Base-by-base conservation (phyloP, 805 yeast species). In the Zygoascus ofunaensis region DNA sequence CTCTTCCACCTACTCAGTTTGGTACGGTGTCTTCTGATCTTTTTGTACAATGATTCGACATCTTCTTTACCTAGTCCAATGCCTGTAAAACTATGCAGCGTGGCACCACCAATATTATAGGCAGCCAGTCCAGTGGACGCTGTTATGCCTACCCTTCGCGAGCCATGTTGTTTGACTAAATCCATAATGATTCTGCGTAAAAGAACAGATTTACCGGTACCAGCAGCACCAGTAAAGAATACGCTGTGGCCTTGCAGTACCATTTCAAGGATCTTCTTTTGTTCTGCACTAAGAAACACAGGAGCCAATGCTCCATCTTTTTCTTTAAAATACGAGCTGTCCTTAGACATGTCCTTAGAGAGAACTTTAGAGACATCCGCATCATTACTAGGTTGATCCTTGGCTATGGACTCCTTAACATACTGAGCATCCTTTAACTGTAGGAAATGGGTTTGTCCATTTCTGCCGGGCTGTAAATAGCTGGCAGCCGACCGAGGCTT, bases 81-180 rank as follows among this genome's bases (percentile, higher is more conserved):
- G 0, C 94, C 90, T 0, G 94, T 73, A 69, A 82, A 86, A 52
- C 84, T 71, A 60, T 87, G 94, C 19, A 90, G 66, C 0, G 98
- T 90, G 24, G 73, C 75, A 21, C 98, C 98, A 1, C 89, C 94
- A 55, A 90, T 82, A 55, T 85, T 87, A 37, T 83, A 78, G 0
- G 96, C 97, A 0, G 98, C 98, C 49, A 92, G 65, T 0, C 97
- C 98, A 0, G 98, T 92, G 0, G 97, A 85, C 0, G 97, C 97
- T 0, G 97, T 85, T 3, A 92, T 78, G 0, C 94, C 95, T 2
- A 90, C 83, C 0, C 67, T 63, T 15, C 67, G 66, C 8, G 54
- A 47, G 2, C 71, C 69, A 55, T 76, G 70, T 36, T 70, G 64
- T 2, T 52, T 47, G 28, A 59, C 59, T 34, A 86, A 63, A n/a